These are phyloP conservation scores for Trametes meyenii DNA, from an alignment of 768 basidiomycete genomes.

Conservation along the genomic window DNA sequence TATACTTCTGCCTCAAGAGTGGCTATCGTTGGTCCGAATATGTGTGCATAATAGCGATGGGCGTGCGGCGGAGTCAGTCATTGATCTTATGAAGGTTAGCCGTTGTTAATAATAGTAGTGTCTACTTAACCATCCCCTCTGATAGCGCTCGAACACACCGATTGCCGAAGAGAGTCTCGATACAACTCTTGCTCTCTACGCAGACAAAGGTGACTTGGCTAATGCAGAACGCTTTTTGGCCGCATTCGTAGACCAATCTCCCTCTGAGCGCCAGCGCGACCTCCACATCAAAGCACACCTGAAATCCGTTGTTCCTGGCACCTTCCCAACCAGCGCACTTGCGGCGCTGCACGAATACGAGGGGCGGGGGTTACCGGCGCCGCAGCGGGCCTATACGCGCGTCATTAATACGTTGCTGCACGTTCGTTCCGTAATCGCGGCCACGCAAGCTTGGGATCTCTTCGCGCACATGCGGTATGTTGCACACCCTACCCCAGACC, in stretches of 20 bases:
- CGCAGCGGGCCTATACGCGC: constrained; percentile 74
- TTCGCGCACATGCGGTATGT: constrained; percentile 97
- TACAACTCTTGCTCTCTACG: constrained; percentile 51
- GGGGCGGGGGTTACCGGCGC: constrained; percentile 56
- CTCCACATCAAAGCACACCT: constrained; percentile 74
- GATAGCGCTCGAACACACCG: constrained; percentile 45
- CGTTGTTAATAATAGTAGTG: background rate
- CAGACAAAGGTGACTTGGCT: constrained; percentile 46
- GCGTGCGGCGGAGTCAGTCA: constrained; percentile 48
- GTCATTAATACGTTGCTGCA: constrained; percentile 63
- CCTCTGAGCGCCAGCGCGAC: constrained; percentile 62
- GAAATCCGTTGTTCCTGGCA: constrained; percentile 45
- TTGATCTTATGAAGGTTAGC: constrained; percentile 57
- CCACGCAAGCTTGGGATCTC: constrained; percentile 90
- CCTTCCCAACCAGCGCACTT: constrained; percentile 65
- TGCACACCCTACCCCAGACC: constrained; percentile 81
- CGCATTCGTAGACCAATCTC: constrained; percentile 31
- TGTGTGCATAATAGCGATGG: constrained; percentile 41
- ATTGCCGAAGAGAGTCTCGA: constrained; percentile 50
- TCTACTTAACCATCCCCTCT: background rate
- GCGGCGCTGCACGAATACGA: constrained; percentile 75
- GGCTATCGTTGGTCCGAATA: constrained; percentile 19
- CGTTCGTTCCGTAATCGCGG: constrained; percentile 45
- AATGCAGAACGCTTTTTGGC: constrained; percentile 42
- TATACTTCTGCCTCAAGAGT: constrained; percentile 17